Evolutionary conservation across 2,329 filamentous ascomycete genomes (phyloP), one percentile per base, ranked within the genome.

Genomic region (Penicillium sp.): DNA sequence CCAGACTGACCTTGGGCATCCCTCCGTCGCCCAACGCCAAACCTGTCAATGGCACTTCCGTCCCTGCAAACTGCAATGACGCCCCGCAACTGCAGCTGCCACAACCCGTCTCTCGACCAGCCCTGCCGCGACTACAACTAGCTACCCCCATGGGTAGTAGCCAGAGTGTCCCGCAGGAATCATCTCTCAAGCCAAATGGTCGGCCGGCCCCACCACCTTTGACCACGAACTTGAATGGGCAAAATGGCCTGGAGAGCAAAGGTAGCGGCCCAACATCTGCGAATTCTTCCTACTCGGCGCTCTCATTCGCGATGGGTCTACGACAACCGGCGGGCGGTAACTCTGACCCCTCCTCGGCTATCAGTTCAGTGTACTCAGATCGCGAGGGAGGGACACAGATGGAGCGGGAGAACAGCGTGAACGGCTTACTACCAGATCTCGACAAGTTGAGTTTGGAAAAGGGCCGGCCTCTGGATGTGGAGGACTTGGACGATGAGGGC

Each of bases 401-500:
- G 89, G 91, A 96, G 75, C 82, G 91, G 62, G 92, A 96, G 64
- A 86, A 86, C 66, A 96, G 91, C 71, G 83, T 90, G 75, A 90
- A 91, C 69, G 88, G 88, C 4, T 80, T 95, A 2, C 83, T 93
- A 60, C 87, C 86, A 2, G 86, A 88, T 68, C 87, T 97, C 58
- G 92, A 96, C 65, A 88, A 93, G 75, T 77, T 96, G 68, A 90
- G 86, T 51, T 75, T 95, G 47, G 92, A 96, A 66, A 92, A 89
- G 75, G 92, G 92, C 37, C 84, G 91, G 63, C 90, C 88, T 24
- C 79, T 94, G 40, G 95, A 99, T 75, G 94, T 96, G 4, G 94
- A 97, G 69, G 94, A 98, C 66, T 79, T 99, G 50, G 94, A 98
- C 72, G 93, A 97, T 69, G 91, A 96, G 63, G 92, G 92, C 19